phyloP scores from a whole-genome alignment of 1,284 basidiomycete species.

The Hemileia vastatrix region DNA sequence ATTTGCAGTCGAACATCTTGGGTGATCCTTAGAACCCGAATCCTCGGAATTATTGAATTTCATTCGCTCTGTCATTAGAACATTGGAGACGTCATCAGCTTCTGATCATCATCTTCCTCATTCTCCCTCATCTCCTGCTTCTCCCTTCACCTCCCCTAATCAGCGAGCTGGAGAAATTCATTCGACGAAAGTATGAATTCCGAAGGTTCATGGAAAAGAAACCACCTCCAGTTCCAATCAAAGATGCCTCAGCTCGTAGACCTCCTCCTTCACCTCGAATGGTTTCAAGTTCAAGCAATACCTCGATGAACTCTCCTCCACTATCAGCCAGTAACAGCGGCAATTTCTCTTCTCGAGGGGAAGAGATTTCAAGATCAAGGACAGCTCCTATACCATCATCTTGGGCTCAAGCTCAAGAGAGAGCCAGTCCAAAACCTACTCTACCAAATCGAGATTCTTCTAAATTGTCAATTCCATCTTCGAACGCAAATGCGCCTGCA shows the following conservation, averaged over 20 bases:
- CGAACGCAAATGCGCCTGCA: too few species aligned
- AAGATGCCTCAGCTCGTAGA: conserved; percentile 27
- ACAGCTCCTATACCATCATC: conserved; percentile 33
- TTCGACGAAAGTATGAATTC: conserved; percentile 54
- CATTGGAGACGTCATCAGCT: too few species aligned
- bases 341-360: background rate
- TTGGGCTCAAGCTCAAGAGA: conserved; percentile 30
- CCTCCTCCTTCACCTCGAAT: background rate
- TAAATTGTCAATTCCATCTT: too few species aligned
- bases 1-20: too few species aligned
- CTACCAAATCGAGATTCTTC: too few species aligned
- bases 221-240: conserved; percentile 33
- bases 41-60: too few species aligned
- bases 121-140: background rate
- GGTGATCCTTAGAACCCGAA: too few species aligned
- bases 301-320: background rate
- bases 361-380: conserved; percentile 26
- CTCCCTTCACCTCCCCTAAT: background rate
- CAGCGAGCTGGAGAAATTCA: conserved; percentile 72
- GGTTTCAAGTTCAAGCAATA: background rate
- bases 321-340: background rate
- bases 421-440: conserved; percentile 12
- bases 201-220: conserved; percentile 31
- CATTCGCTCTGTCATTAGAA: too few species aligned
- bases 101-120: too few species aligned